These are phyloP conservation scores for Rhizopogon vinicolor DNA, from an alignment of 768 basidiomycete genomes.

Conservation along the genomic window DNA sequence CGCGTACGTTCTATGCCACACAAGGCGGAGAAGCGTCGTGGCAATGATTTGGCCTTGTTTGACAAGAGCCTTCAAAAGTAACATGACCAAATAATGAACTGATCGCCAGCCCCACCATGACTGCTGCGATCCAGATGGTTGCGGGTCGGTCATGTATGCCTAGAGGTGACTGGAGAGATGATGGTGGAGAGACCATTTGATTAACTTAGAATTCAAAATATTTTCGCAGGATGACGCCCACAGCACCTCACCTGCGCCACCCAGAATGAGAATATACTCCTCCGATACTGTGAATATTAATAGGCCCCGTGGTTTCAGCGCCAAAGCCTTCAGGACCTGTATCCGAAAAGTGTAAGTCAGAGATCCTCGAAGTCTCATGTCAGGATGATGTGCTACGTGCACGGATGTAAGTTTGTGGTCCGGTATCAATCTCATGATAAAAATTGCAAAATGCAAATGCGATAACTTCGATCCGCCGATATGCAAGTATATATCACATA, in stretches of 20 bases:
- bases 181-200: not conserved
- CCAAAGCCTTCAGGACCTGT: not conserved
- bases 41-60: constrained; percentile 27
- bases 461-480: not conserved
- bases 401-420: not conserved
- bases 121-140: not conserved
- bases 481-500: no score
- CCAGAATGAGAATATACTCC: constrained; percentile 12
- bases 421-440: not conserved
- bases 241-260: constrained; percentile 11
- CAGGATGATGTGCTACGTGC: not conserved
- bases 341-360: not conserved
- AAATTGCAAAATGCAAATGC: not conserved
- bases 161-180: not conserved
- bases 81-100: constrained; percentile 24
- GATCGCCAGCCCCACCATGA: not conserved
- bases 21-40: constrained; percentile 12
- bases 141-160: not conserved
- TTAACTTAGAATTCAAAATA: not conserved
- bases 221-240: not conserved
- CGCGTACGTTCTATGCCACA: constrained; percentile 22
- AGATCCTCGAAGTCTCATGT: no score
- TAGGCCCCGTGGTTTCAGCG: not conserved
- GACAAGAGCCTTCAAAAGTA: constrained; percentile 27
- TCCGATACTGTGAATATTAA: not conserved